Conservation (phyloP, 495 filamentous ascomycete genomes). For the Annulohypoxylon nitens region DNA sequence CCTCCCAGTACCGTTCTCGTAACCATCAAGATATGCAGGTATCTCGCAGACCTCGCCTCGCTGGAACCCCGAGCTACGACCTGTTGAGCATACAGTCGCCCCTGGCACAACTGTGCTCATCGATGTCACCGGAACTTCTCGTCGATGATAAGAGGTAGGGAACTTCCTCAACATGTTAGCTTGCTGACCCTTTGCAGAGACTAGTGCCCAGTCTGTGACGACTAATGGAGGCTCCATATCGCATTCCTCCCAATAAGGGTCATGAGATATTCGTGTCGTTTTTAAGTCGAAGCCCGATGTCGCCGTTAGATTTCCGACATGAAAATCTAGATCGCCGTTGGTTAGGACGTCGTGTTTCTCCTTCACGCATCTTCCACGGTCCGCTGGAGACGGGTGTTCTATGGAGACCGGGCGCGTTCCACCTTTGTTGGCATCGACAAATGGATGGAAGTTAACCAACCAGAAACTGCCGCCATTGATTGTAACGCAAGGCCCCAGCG, state of each 20-base stretch:
- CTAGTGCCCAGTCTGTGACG: conserved; percentile 51
- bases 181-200: conserved; percentile 45
- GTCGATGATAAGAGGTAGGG: conserved; percentile 39
- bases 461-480: conserved; percentile 44
- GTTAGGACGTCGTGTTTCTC: conserved; percentile 43
- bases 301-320: conserved; percentile 45
- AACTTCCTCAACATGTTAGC: conserved; percentile 50
- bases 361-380: conserved; percentile 40
- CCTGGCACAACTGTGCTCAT: conserved; percentile 39
- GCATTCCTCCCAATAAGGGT: conserved; percentile 52
- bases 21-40: conserved; percentile 49
- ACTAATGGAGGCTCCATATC: conserved; percentile 49
- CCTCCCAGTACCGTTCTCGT: conserved; percentile 48
- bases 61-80: conserved; percentile 49
- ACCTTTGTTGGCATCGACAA: conserved; percentile 43
- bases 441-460: conserved; percentile 51
- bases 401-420: conserved; percentile 30
- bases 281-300: conserved; percentile 50
- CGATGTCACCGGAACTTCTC: conserved; percentile 37
- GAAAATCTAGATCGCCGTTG: conserved; percentile 25
- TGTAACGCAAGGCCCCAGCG: conserved; percentile 47
- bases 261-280: conserved; percentile 51
- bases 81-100: conserved; percentile 43
- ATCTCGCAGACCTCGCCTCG: conserved; percentile 49
- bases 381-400: conserved; percentile 50